Base-by-base conservation (phyloP, 306 rosid genomes). In the Trifolium fragiferum region DNA sequence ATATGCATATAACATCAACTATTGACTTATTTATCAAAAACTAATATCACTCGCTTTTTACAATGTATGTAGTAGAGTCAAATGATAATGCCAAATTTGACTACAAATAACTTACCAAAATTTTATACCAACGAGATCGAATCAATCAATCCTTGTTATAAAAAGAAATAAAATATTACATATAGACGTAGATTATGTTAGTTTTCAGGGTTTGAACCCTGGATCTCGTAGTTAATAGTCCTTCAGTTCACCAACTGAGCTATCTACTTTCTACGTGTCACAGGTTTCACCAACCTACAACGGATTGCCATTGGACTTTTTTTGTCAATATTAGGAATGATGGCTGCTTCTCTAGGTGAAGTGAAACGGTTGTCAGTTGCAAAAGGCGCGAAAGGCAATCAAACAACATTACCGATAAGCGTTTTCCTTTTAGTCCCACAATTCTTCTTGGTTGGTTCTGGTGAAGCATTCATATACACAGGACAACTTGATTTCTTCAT, bases 401-500 rank as follows among this genome's bases (percentile, higher is more conserved):
- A 76, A 0, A 12, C 72, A 60, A 80, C 92, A 11, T 78, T 93
- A 37, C 96, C 97, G 5, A 72, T 93, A 46, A 87, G 90, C 19
- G 98, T 93, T 49, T 93, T 87, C 85, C 9, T 87, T 23, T 74
- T 93, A 41, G 84, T 93, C 83, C 98, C 97, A 74, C 98, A 93
- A 8, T 93, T 88, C 81, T 83, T 91, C 72, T 75, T 93, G 76
- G 94, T 93, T 57, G 98, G 97, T 46, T 76, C 98, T 13, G 97
- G 96, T 15, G 98, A 93, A 82, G 98, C 93, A 50, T 93, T 93
- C 92, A 93, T 93, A 66, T 93, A 93, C 86, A 88, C 98, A 0
- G 98, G 98, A 68, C 98, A 93, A 62, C 96, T 93, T 10, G 98
- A 89, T 85, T 93, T 91, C 85, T 93, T 91, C 89, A 91, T 93